These are phyloP conservation scores for Fusarium sp. DNA, from an alignment of 2,329 filamentous ascomycete genomes.

Conservation along the genomic window DNA sequence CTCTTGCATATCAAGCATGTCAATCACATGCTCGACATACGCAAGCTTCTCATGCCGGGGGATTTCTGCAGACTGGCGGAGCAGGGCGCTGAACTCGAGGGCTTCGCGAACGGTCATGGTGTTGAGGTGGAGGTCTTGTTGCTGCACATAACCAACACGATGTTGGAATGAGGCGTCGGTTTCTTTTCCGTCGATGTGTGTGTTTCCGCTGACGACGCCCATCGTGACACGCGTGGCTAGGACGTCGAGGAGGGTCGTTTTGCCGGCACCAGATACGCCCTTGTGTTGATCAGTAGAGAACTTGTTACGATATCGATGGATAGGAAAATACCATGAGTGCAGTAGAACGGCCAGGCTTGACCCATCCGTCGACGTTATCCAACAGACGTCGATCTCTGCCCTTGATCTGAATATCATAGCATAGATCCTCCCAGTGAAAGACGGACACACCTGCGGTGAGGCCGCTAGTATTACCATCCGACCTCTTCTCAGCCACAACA, in stretches of 20 bases:
- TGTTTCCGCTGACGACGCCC: constrained; percentile 77
- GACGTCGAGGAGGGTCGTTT: constrained; percentile 79
- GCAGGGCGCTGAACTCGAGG: constrained; percentile 70
- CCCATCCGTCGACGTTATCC: constrained; percentile 79
- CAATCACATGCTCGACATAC: constrained; percentile 48
- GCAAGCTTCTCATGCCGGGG: constrained; percentile 48
- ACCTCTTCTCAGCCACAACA: constrained; percentile 38
- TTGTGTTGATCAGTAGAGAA: constrained; percentile 21
- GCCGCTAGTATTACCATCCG: background rate
- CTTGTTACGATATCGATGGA: rapidly evolving
- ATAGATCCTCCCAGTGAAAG: constrained; percentile 77
- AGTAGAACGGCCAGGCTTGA: constrained; percentile 79
- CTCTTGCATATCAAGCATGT: constrained; percentile 60
- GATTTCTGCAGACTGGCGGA: constrained; percentile 71
- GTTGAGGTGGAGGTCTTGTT: constrained; percentile 76
- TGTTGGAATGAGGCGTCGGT: constrained; percentile 73
- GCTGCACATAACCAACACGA: constrained; percentile 77
- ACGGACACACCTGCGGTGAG: constrained; percentile 51
- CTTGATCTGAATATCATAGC: constrained; percentile 72
- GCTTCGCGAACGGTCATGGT: constrained; percentile 69
- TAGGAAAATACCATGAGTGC: constrained; percentile 51
- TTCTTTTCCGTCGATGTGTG: constrained; percentile 73
- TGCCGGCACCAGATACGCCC: constrained; percentile 78
- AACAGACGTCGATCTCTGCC: constrained; percentile 71
- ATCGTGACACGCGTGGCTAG: constrained; percentile 78